A percentile compares a stretch with the other conserved stretches of the same genome.
phyloP scores from a whole-genome alignment of 345 rosid genomes.

The Aethionema arabicum region DNA sequence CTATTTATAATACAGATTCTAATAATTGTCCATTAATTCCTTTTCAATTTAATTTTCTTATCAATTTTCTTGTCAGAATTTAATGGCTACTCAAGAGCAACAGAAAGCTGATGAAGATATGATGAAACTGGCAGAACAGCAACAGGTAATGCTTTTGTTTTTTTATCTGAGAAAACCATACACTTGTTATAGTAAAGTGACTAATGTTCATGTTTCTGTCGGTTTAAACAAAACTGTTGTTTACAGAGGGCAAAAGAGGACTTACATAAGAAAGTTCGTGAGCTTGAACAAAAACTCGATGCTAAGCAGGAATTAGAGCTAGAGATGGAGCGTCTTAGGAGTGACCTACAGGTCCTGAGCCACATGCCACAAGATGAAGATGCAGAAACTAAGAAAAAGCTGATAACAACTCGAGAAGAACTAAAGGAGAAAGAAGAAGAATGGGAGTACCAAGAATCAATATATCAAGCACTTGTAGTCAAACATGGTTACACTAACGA shows the following conservation, averaged over 20 bases:
- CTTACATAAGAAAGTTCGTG: slow-evolving; percentile 48
- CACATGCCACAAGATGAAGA: slow-evolving; percentile 70
- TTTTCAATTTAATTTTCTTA: too few species aligned
- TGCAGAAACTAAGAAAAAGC: slow-evolving; percentile 37
- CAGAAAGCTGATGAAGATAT: slow-evolving; percentile 55
- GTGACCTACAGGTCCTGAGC: slow-evolving; percentile 55
- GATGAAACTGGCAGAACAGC: slow-evolving; percentile 59
- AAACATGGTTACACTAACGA: slow-evolving; percentile 31
- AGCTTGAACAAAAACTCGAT: slow-evolving; percentile 57
- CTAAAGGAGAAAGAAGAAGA: slow-evolving; percentile 62
- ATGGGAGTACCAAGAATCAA: slow-evolving; percentile 36
- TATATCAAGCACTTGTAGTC: slow-evolving; percentile 41
- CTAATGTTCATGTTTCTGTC: background rate
- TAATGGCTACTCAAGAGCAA: slow-evolving; percentile 72
- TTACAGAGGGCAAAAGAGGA: slow-evolving; percentile 63
- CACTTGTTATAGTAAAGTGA: background rate
- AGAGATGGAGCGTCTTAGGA: slow-evolving; percentile 73
- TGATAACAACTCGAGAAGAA: slow-evolving; percentile 41
- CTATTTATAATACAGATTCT: too few species aligned
- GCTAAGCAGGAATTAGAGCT: slow-evolving; percentile 67
- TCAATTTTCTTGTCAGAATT: slow-evolving; percentile 45
- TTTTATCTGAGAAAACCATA: background rate
- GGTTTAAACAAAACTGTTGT: slow-evolving; percentile 18
- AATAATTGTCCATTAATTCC: too few species aligned
- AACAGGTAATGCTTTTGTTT: slow-evolving; percentile 47